A percentile compares a stretch with the other conserved stretches of the same genome.
phyloP scores from a whole-genome alignment of 139 green algal species.

The Coelastrella sp. region DNA sequence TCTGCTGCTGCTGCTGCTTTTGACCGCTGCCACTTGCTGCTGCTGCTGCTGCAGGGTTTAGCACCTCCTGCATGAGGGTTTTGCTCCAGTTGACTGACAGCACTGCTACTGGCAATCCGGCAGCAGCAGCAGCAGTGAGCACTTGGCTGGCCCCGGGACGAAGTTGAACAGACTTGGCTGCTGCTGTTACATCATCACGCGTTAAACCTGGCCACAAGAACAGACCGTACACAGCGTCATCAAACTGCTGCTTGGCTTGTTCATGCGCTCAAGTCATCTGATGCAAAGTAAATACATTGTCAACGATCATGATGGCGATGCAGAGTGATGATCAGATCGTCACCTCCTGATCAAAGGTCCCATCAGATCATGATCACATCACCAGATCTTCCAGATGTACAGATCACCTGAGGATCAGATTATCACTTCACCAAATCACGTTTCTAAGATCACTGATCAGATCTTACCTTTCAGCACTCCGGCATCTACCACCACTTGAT shows the following conservation, averaged over 20 bases:
- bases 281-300: no score
- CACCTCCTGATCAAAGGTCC: no score
- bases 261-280: no score
- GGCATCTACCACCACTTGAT: slow-evolving; percentile 66
- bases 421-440: no score
- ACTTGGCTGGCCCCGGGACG: slow-evolving; percentile 58
- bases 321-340: no score
- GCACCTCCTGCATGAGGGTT: slow-evolving; percentile 66
- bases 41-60: slow-evolving; percentile 51
- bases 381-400: no score
- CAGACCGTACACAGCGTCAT: neutral
- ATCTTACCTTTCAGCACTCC: slow-evolving; percentile 73
- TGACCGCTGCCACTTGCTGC: slow-evolving; percentile 36
- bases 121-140: slow-evolving; percentile 55
- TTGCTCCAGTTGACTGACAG: slow-evolving; percentile 86
- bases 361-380: no score
- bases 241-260: neutral
- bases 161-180: slow-evolving; percentile 56
- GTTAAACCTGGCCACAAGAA: neutral
- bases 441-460: no score
- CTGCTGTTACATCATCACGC: slow-evolving; percentile 25
- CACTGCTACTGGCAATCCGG: slow-evolving; percentile 64
- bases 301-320: no score
- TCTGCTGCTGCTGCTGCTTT: slow-evolving; percentile 15
- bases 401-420: no score